Percentiles rank a stretch among this genome's conserved stretches.
These are phyloP conservation scores for Mycosarcoma mackinlayi DNA, from an alignment of 1,284 basidiomycete genomes.

Conservation along the genomic window DNA sequence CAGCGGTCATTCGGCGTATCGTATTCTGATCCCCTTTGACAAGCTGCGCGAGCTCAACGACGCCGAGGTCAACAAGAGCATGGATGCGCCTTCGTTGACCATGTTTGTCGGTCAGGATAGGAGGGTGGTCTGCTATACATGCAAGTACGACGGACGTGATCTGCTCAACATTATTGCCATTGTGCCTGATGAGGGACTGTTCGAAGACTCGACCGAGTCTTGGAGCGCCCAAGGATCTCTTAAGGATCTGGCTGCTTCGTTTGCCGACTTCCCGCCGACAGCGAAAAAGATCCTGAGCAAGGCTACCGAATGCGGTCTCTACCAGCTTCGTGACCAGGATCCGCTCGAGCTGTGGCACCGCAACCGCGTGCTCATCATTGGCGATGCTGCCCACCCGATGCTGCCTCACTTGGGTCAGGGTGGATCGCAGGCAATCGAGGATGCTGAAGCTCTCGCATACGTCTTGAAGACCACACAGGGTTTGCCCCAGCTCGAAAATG, in stretches of 20 bases:
- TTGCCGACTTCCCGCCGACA: slow-evolving; percentile 43
- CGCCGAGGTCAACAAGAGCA: slow-evolving; percentile 45
- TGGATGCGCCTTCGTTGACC: slow-evolving; percentile 50
- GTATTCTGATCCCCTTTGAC: slow-evolving; percentile 46
- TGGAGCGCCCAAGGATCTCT: slow-evolving; percentile 57
- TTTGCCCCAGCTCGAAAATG: slow-evolving; percentile 1
- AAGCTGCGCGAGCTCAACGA: slow-evolving; percentile 47
- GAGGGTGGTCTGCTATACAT: slow-evolving; percentile 45
- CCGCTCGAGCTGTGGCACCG: slow-evolving; percentile 59
- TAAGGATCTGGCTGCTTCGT: slow-evolving; percentile 52
- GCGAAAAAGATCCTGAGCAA: slow-evolving; percentile 73
- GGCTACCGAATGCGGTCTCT: slow-evolving; percentile 54
- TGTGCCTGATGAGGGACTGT: slow-evolving; percentile 55
- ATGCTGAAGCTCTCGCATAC: slow-evolving; percentile 35
- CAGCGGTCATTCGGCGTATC: slow-evolving; percentile 62
- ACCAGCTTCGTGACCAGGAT: slow-evolving; percentile 66
- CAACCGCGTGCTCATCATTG: slow-evolving; percentile 60
- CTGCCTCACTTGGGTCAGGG: slow-evolving; percentile 37
- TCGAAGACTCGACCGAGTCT: slow-evolving; percentile 54
- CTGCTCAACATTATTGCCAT: slow-evolving; percentile 23
- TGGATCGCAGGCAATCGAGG: slow-evolving; percentile 34
- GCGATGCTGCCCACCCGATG: slow-evolving; percentile 66
- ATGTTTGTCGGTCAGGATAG: slow-evolving; percentile 61
- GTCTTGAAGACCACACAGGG: slow-evolving; percentile 8
- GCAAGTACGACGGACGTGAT: slow-evolving; percentile 3